These are phyloP conservation scores for Vickermania ingenoplastis DNA, from an alignment of 208 protist genomes.

Conservation along the genomic window DNA sequence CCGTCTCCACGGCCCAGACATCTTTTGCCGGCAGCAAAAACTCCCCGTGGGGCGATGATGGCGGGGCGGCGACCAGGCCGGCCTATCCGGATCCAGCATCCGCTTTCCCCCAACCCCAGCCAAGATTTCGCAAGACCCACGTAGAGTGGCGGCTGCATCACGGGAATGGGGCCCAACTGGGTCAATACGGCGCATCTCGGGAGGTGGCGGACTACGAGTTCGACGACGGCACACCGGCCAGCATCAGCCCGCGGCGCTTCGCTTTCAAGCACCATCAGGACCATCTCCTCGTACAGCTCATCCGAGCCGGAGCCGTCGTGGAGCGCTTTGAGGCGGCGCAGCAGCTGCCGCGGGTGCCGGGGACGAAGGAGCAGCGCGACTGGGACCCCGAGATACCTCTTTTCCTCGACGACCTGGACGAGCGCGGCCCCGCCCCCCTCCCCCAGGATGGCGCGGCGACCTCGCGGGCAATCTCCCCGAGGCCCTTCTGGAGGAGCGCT, in stretches of 20 bases:
- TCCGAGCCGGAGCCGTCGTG: slow-evolving; percentile 65
- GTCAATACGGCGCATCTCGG: slow-evolving; percentile 59
- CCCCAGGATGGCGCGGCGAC: no score
- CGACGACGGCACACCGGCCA: slow-evolving; percentile 76
- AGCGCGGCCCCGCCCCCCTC: slow-evolving; percentile 47
- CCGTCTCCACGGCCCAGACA: slow-evolving; percentile 36
- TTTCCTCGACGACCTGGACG: slow-evolving; percentile 82
- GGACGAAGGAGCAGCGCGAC: slow-evolving; percentile 70
- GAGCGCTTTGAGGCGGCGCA: slow-evolving; percentile 52
- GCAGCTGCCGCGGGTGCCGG: slow-evolving; percentile 68
- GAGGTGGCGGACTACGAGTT: slow-evolving; percentile 82
- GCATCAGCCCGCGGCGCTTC: slow-evolving; percentile 46
- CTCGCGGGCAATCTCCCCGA: slow-evolving; percentile 18
- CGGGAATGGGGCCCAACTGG: slow-evolving; percentile 58
- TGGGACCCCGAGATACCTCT: slow-evolving; percentile 85
- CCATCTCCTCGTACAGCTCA: slow-evolving; percentile 80
- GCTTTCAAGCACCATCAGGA: slow-evolving; percentile 84
- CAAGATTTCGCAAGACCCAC: slow-evolving; percentile 72
- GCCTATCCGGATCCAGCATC: slow-evolving; percentile 42
- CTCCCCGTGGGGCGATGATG: slow-evolving; percentile 1
- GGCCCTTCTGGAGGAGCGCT: slow-evolving; percentile 49
- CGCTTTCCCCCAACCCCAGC: slow-evolving; percentile 30
- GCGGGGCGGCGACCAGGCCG: slow-evolving; percentile 26
- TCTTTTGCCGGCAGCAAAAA: slow-evolving; percentile 24
- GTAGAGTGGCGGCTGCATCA: slow-evolving; percentile 81